phyloP scores from a whole-genome alignment of 2,329 filamentous ascomycete genomes.

The Leptographium radiaticola region DNA sequence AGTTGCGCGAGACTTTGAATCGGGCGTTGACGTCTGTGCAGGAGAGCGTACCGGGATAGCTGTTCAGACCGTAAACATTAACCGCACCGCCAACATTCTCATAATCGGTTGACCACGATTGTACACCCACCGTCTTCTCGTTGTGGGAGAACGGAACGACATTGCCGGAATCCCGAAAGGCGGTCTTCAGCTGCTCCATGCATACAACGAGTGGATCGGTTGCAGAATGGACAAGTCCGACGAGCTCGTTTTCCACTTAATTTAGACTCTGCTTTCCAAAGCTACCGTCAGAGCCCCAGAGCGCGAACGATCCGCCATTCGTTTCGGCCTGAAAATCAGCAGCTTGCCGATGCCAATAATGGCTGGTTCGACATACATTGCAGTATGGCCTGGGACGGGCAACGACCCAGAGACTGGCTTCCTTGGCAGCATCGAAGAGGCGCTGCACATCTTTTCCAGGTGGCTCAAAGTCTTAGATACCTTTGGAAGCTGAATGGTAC shows the following conservation, averaged over 20 bases:
- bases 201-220: conserved; percentile 8
- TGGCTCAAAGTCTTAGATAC: conserved; percentile 50
- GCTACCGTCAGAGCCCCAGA: conserved; percentile 58
- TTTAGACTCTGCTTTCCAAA: conserved; percentile 55
- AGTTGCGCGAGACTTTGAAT: conserved; percentile 36
- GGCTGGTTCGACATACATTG: conserved; percentile 18
- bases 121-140: conserved; percentile 24
- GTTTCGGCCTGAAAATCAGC: conserved; percentile 56
- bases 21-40: conserved; percentile 35
- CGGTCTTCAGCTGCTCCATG: conserved; percentile 10
- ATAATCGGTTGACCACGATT: conserved; percentile 42
- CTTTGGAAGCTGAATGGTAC: conserved; percentile 52
- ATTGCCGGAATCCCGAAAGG: conserved; percentile 6
- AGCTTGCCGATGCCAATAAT: not conserved
- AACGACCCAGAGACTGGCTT: conserved; percentile 65
- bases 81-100: conserved; percentile 41
- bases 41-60: conserved; percentile 31
- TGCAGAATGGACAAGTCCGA: conserved; percentile 6
- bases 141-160: conserved; percentile 10
- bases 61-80: conserved; percentile 34
- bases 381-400: conserved; percentile 39
- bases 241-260: conserved; percentile 74
- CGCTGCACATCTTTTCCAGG: conserved; percentile 46
- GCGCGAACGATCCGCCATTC: conserved; percentile 66
- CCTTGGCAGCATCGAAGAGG: conserved; percentile 62